A percentile compares a stretch with the other conserved stretches of the same genome.
phyloP scores from a whole-genome alignment of 2,329 filamentous ascomycete genomes.

The Blastomyces parvus region DNA sequence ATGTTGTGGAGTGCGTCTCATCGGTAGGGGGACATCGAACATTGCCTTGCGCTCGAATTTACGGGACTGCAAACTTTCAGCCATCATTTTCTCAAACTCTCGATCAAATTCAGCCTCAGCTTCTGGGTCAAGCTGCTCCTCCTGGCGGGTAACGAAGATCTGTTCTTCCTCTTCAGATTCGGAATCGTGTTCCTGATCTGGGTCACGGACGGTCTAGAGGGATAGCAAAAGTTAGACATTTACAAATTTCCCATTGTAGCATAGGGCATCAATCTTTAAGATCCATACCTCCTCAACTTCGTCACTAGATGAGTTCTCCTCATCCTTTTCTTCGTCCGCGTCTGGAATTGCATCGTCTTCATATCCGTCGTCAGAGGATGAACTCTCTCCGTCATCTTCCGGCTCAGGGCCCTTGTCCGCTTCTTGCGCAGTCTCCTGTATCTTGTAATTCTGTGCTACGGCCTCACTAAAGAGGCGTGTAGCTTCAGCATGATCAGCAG shows the following conservation, averaged over 20 bases:
- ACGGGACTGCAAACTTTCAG: conserved; percentile 87
- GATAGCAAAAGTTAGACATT: background rate
- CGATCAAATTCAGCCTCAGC: conserved; percentile 95
- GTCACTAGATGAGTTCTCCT: conserved; percentile 45
- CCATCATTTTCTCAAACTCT: conserved; percentile 97
- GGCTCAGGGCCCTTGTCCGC: conserved; percentile 58
- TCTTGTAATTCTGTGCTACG: conserved; percentile 82
- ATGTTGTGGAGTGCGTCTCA: conserved; percentile 61
- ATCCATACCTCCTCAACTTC: conserved; percentile 32
- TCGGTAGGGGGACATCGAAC: conserved; percentile 95
- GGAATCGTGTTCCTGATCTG: conserved; percentile 41
- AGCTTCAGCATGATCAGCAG: conserved; percentile 71
- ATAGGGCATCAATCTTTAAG: conserved; percentile 12
- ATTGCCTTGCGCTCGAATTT: conserved; percentile 92
- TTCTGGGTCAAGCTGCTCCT: conserved; percentile 84
- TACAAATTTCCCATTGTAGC: background rate
- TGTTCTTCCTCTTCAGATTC: conserved; percentile 69
- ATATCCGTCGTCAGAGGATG: conserved; percentile 67
- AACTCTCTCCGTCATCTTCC: conserved; percentile 62
- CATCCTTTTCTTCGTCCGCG: conserved; percentile 47
- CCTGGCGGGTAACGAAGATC: conserved; percentile 82
- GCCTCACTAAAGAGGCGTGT: conserved; percentile 73
- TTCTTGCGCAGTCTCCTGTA: conserved; percentile 58
- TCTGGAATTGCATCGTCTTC: conserved; percentile 51
- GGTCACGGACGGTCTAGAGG: conserved; percentile 34